Conservation (phyloP, 805 yeast genomes). For the Starmerella floricola region DNA sequence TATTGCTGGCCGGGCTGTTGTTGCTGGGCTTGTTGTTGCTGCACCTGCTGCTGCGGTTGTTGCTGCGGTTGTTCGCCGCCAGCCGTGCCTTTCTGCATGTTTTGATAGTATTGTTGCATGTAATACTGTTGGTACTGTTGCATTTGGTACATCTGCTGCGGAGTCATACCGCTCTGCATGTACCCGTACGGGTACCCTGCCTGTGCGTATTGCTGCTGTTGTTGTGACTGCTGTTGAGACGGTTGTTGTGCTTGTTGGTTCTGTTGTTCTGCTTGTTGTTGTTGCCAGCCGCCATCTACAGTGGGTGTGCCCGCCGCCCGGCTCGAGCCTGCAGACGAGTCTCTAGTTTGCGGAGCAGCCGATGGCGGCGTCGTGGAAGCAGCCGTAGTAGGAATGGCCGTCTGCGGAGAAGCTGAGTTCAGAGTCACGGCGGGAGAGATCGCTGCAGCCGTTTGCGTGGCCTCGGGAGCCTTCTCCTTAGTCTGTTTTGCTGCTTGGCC, state of each 20-base stretch:
- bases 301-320: too few species aligned
- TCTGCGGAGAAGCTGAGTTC: background rate
- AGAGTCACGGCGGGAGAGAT: too few species aligned
- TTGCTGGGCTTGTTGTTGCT: too few species aligned
- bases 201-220: background rate
- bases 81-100: background rate
- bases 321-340: too few species aligned
- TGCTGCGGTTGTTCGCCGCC: slow-evolving; percentile 2
- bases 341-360: too few species aligned
- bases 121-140: slow-evolving; percentile 10
- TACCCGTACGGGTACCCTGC: slow-evolving; percentile 1
- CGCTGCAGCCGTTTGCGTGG: too few species aligned
- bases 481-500: background rate
- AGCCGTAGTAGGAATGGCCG: background rate
- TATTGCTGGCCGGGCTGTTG: slow-evolving; percentile 3
- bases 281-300: background rate
- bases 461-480: too few species aligned
- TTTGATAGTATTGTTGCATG: slow-evolving; percentile 17
- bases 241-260: background rate
- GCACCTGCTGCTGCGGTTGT: background rate
- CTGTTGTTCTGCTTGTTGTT: background rate
- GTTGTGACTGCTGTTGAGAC: background rate
- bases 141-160: slow-evolving; percentile 10
- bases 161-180: slow-evolving; percentile 5
- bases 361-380: background rate